phyloP scores from a whole-genome alignment of 176 grass and related monocot genomes.

The Triticum urartu region DNA sequence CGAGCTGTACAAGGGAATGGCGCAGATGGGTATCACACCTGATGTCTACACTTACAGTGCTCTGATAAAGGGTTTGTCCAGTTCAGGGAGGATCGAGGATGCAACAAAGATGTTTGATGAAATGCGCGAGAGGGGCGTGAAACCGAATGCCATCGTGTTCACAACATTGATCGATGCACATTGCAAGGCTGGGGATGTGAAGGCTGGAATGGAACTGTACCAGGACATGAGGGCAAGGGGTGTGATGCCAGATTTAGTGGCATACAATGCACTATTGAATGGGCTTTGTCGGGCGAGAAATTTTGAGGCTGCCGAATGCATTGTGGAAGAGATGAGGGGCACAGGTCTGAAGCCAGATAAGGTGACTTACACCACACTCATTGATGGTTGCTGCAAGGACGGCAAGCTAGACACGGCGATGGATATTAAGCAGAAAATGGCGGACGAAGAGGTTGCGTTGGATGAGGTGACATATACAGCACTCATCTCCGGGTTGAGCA shows the following conservation, averaged over 20 bases:
- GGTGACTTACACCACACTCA: conserved; percentile 67
- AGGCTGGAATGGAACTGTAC: conserved; percentile 41
- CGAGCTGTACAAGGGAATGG: conserved; percentile 35
- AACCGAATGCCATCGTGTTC: conserved; percentile 57
- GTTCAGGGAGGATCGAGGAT: conserved; percentile 32
- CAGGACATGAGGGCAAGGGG: conserved; percentile 42
- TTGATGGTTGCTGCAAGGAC: conserved; percentile 79
- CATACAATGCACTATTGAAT: conserved; percentile 53
- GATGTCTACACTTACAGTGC: conserved; percentile 56
- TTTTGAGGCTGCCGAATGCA: conserved; percentile 42
- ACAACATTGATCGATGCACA: conserved; percentile 57
- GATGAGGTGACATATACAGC: conserved; percentile 78
- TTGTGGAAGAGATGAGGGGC: conserved; percentile 54
- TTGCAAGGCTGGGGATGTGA: conserved; percentile 47
- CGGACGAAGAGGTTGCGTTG: conserved; percentile 41
- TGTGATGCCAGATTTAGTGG: conserved; percentile 46
- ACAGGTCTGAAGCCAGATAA: conserved; percentile 48
- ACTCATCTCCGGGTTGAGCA: conserved; percentile 62
- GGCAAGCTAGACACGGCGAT: conserved; percentile 51
- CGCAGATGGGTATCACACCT: conserved; percentile 8
- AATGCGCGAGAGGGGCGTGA: conserved; percentile 39
- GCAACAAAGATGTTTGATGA: conserved; percentile 45
- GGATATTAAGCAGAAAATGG: conserved; percentile 55
- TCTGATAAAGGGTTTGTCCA: conserved; percentile 54
- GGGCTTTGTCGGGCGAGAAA: conserved; percentile 52